These are phyloP conservation scores for Quercus rubra DNA, from an alignment of 306 rosid genomes.

Conservation along the genomic window DNA sequence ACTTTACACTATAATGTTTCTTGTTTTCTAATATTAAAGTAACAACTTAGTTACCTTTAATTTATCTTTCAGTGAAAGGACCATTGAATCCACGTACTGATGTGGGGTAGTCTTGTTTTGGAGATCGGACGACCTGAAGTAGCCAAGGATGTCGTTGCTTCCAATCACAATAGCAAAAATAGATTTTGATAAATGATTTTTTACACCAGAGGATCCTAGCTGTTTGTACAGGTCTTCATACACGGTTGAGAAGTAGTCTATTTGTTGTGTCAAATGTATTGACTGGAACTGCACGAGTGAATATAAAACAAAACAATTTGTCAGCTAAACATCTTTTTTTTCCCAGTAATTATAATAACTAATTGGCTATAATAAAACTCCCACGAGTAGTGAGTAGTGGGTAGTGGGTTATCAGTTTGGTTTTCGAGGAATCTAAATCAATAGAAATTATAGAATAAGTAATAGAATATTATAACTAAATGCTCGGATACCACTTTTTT, in stretches of 20 bases:
- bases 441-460: too few relatives aligned
- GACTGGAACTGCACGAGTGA: constrained; percentile 34
- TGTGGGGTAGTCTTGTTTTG: constrained; percentile 34
- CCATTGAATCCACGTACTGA: constrained; percentile 48
- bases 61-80: constrained; percentile 38
- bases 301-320: not conserved
- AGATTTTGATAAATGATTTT: constrained; percentile 49
- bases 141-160: constrained; percentile 67
- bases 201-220: constrained; percentile 32
- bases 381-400: too few relatives aligned
- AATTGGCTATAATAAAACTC: too few relatives aligned
- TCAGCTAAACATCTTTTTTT: not conserved
- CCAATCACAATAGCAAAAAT: constrained; percentile 61
- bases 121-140: constrained; percentile 37
- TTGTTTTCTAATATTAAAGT: too few relatives aligned
- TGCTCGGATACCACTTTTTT: too few relatives aligned
- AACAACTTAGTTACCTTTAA: constrained; percentile 40
- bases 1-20: too few relatives aligned
- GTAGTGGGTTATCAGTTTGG: too few relatives aligned
- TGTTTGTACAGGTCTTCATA: constrained; percentile 27
- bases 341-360: too few relatives aligned
- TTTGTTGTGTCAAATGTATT: constrained; percentile 46
- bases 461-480: too few relatives aligned
- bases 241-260: constrained; percentile 42
- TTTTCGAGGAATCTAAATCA: too few relatives aligned